phyloP scores from a whole-genome alignment of 75 land plant species.

The Pinus tabuliformis region DNA sequence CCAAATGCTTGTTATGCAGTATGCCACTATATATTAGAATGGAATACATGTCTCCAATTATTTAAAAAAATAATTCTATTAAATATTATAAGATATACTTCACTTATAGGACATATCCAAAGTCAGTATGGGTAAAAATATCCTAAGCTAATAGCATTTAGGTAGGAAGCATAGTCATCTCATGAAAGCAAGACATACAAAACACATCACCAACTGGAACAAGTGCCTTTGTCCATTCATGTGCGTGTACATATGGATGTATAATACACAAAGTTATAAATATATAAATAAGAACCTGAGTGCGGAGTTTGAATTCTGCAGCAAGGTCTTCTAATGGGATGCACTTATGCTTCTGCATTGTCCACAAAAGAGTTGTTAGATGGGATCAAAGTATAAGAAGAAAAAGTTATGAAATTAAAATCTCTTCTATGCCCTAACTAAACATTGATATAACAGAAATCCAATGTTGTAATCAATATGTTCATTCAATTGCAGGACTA shows the following conservation, averaged over 20 bases:
- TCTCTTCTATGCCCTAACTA: not conserved
- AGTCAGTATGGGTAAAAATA: not conserved
- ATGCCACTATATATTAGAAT: no score
- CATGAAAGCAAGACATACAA: not conserved
- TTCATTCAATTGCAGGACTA: not conserved
- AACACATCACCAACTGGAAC: not conserved
- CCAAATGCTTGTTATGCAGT: no score
- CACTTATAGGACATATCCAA: no score
- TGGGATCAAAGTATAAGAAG: not conserved
- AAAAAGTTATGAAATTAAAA: not conserved
- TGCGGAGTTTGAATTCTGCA: conserved; percentile 94
- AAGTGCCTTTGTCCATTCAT: not conserved
- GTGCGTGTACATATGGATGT: not conserved
- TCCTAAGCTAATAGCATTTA: not conserved
- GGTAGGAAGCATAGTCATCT: not conserved
- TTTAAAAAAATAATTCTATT: no score
- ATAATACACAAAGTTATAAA: not conserved
- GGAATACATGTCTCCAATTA: no score
- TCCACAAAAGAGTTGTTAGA: not conserved
- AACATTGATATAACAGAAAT: not conserved
- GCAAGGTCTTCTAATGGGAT: conserved; percentile 94
- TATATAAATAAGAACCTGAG: conserved; percentile 55
- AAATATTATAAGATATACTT: no score
- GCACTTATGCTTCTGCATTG: conserved; percentile 88
- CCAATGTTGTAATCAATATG: not conserved